A percentile compares a stretch with the other conserved stretches of the same genome.
phyloP scores from a whole-genome alignment of 2,329 filamentous ascomycete genomes.

The Blastomyces silverae region DNA sequence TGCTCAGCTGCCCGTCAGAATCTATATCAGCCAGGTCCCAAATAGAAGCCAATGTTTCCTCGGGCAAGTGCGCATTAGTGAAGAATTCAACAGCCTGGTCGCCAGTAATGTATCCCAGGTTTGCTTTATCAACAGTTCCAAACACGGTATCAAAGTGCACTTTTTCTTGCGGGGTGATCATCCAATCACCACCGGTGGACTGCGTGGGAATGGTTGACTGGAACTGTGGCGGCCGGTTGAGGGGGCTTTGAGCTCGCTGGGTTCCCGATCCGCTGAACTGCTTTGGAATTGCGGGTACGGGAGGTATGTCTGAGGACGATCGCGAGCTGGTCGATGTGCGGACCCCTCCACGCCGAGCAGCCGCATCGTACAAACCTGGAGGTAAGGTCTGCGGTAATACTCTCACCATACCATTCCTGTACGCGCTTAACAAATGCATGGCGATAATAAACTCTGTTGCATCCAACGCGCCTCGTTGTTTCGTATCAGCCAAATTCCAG shows the following conservation, averaged over 20 bases:
- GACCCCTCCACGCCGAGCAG: slow-evolving; percentile 58
- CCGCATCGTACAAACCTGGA: slow-evolving; percentile 81
- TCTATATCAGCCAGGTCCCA: slow-evolving; percentile 97
- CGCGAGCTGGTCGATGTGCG: slow-evolving; percentile 48
- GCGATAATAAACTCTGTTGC: slow-evolving; percentile 93
- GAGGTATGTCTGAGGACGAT: slow-evolving; percentile 45
- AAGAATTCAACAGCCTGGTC: slow-evolving; percentile 94
- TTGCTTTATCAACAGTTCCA: slow-evolving; percentile 69
- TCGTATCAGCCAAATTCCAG: slow-evolving; percentile 91
- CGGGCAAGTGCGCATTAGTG: slow-evolving; percentile 80
- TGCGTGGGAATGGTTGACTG: slow-evolving; percentile 48
- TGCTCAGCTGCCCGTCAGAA: slow-evolving; percentile 74
- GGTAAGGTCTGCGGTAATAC: slow-evolving; percentile 74
- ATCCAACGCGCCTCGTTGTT: slow-evolving; percentile 80
- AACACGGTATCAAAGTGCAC: slow-evolving; percentile 81
- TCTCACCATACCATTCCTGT: slow-evolving; percentile 75
- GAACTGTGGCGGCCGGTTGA: slow-evolving; percentile 46
- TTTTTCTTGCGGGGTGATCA: slow-evolving; percentile 77
- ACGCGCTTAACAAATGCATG: slow-evolving; percentile 92
- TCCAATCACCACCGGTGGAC: slow-evolving; percentile 64
- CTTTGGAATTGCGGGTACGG: slow-evolving; percentile 65
- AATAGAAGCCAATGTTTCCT: slow-evolving; percentile 85
- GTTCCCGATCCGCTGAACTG: slow-evolving; percentile 65
- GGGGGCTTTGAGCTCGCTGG: slow-evolving; percentile 55
- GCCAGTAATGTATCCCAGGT: slow-evolving; percentile 78